Conservation (phyloP, 2,329 filamentous ascomycete species). For the Penicillium sp. region DNA sequence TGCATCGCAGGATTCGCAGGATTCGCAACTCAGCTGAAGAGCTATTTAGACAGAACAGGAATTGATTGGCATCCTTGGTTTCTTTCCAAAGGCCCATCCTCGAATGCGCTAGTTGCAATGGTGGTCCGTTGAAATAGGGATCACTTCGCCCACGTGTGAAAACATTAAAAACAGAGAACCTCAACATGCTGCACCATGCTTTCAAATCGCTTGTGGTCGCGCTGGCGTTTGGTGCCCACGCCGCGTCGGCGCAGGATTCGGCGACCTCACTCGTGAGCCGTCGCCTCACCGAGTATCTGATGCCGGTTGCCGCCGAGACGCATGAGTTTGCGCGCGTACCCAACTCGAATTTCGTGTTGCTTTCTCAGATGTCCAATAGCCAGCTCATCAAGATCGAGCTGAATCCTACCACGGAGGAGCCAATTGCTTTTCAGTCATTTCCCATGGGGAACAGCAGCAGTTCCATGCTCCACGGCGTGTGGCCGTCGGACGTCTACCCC, state of each 20-base stretch:
- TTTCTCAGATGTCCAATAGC: slow-evolving; percentile 24
- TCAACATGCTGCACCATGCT: slow-evolving; percentile 7
- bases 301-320: slow-evolving; percentile 18
- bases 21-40: too few species aligned
- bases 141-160: neutral
- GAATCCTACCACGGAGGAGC: slow-evolving; percentile 12
- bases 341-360: slow-evolving; percentile 19
- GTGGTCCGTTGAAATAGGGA: too few species aligned
- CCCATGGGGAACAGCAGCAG: slow-evolving; percentile 13
- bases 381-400: slow-evolving; percentile 23
- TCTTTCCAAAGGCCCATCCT: too few species aligned
- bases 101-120: too few species aligned
- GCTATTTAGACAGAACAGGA: too few species aligned
- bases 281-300: slow-evolving; percentile 19
- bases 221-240: slow-evolving; percentile 11
- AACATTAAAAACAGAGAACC: neutral
- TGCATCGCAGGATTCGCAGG: too few species aligned
- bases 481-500: slow-evolving; percentile 11
- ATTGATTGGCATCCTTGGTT: too few species aligned
- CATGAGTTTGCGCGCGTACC: slow-evolving; percentile 22
- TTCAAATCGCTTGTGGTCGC: slow-evolving; percentile 11
- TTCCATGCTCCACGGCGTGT: slow-evolving; percentile 15
- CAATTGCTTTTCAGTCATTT: slow-evolving; percentile 13
- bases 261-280: slow-evolving; percentile 13
- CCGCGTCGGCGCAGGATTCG: slow-evolving; percentile 6